Evolutionary conservation across 192 early-diverging fungal genomes (phyloP), one percentile per base, ranked within the genome.

Genomic region (Podila epicladia): DNA sequence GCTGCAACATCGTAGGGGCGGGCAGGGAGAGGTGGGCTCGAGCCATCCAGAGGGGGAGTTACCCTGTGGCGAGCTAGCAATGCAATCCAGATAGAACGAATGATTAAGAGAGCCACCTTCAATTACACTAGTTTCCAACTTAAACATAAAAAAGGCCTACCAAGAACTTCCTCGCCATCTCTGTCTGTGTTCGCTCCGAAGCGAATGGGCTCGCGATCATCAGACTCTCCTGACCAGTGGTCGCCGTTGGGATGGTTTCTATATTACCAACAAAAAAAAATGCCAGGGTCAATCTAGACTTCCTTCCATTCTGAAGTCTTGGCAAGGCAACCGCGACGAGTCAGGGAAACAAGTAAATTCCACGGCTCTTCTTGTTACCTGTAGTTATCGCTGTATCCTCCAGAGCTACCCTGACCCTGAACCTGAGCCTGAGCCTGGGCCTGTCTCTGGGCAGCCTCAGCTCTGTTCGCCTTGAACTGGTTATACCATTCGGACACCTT

Each of bases 401-500:
- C 62, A 35, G 31, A 55, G 58, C 22, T 69, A 28, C 29, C 38
- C 13, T 60, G 32, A 6, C 53, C 53, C 41, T 48, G 57, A 2
- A 15, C 53, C 38, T 45, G 57, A 5, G 22, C 58, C 11, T 55
- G 9, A 2, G 22, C 17, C 59, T 61, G 59, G 29, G 31, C 33
- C 17, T 71, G 65, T 67, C 64, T 71, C 51, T 71, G 69, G 2
- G 77, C 62, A 64, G 77, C 65, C 60, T 72, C 77, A 19, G 72
- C 68, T 28, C 70, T 73, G 26, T 58, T 72, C 24, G 76, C 65
- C 69, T 87, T 90, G 33, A 90, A 65, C 31, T 84, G 79, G 60
- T 86, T 87, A n/a, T 88, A 90, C 75, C 84, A 86, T 62, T 88
- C 87, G 31, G 82, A 72, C 5, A 87, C 83, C 73, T 90, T 90